phyloP scores from a whole-genome alignment of 1,139 yeast genomes.

The Geotrichum carabidarum region DNA sequence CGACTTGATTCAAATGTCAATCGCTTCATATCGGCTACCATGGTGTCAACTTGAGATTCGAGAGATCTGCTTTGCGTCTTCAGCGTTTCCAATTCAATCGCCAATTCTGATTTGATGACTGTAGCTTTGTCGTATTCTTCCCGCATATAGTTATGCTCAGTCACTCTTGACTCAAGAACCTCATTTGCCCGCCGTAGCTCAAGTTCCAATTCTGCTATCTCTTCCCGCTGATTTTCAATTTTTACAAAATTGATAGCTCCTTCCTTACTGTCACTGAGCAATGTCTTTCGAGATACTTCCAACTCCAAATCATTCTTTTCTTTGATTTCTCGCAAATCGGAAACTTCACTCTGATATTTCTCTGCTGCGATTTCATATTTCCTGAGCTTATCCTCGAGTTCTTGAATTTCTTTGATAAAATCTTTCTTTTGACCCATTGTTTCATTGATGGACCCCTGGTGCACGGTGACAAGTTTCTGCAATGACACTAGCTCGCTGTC shows the following conservation, averaged over 20 bases:
- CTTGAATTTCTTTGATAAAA: slow-evolving; percentile 30
- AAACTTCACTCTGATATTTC: slow-evolving; percentile 21
- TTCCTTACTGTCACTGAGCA: neutral
- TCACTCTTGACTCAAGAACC: slow-evolving; percentile 40
- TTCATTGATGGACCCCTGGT: slow-evolving; percentile 36
- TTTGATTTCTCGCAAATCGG: slow-evolving; percentile 10
- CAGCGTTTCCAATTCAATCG: slow-evolving; percentile 40
- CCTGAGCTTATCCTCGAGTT: slow-evolving; percentile 28
- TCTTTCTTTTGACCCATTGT: slow-evolving; percentile 41
- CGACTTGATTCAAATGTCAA: slow-evolving; percentile 34
- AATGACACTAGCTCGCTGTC: slow-evolving; percentile 36
- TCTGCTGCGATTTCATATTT: slow-evolving; percentile 31
- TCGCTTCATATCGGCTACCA: slow-evolving; percentile 27
- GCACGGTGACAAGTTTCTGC: slow-evolving; percentile 31
- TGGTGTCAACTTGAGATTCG: slow-evolving; percentile 26
- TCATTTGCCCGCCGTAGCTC: slow-evolving; percentile 41
- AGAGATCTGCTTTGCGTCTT: slow-evolving; percentile 36
- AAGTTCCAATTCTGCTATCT: slow-evolving; percentile 42
- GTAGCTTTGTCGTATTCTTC: slow-evolving; percentile 60
- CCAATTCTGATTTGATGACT: slow-evolving; percentile 52
- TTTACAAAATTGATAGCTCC: neutral
- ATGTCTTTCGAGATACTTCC: slow-evolving; percentile 2
- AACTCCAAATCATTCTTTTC: slow-evolving; percentile 16
- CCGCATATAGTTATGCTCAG: slow-evolving; percentile 61
- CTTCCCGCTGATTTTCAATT: slow-evolving; percentile 25